phyloP scores from a whole-genome alignment of 1,139 yeast genomes.

The Lodderomyces oxycetoniae region DNA sequence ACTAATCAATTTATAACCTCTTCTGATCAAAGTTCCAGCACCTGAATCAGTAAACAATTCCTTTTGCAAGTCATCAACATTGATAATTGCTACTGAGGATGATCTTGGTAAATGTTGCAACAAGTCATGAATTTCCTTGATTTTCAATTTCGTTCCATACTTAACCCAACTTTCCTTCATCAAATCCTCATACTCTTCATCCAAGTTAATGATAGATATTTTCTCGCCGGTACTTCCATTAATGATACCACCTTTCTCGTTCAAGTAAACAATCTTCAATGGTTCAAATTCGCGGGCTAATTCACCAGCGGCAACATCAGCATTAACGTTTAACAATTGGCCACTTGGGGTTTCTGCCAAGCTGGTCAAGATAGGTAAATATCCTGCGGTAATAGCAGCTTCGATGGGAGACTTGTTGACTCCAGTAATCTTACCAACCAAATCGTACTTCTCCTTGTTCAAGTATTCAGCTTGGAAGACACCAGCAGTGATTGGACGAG shows the following conservation, averaged over 20 bases:
- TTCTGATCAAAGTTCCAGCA: conserved; percentile 96
- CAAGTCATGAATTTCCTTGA: conserved; percentile 91
- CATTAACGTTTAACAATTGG: conserved; percentile 93
- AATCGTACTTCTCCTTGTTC: conserved; percentile 83
- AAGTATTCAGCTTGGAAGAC: conserved; percentile 92
- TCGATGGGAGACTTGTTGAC: conserved; percentile 91
- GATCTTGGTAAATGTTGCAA: conserved; percentile 93
- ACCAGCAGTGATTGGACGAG: conserved; percentile 98
- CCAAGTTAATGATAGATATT: conserved; percentile 84
- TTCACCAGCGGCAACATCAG: conserved; percentile 99
- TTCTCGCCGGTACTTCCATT: conserved; percentile 91
- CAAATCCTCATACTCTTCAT: conserved; percentile 89
- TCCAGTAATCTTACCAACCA: conserved; percentile 83
- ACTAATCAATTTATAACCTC: conserved; percentile 86
- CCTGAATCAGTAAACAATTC: conserved; percentile 98
- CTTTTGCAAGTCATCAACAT: conserved; percentile 91
- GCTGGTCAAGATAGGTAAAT: conserved; percentile 92
- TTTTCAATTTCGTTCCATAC: conserved; percentile 95
- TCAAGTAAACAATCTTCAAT: conserved; percentile 87
- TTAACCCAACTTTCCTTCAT: conserved; percentile 97
- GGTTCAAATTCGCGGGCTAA: conserved; percentile 96
- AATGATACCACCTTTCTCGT: conserved; percentile 96
- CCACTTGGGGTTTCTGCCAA: conserved; percentile 96
- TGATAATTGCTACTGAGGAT: conserved; percentile 94
- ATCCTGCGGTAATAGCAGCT: conserved; percentile 94